Conservation (phyloP, 2,329 filamentous ascomycete species). For the Sclerotinia spermophila region DNA sequence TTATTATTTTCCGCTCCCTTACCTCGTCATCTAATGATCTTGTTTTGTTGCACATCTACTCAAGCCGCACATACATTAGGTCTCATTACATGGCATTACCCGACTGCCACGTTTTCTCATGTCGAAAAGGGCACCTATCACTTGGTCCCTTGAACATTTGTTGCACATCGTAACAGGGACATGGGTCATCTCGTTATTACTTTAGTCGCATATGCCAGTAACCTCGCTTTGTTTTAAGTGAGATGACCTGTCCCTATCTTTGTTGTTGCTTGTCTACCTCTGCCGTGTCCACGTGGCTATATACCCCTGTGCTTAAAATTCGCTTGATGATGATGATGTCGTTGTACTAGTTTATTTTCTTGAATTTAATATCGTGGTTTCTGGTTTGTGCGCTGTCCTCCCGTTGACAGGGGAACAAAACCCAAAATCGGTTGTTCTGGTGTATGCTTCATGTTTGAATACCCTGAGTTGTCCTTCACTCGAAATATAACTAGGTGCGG, state of each 20-base stretch:
- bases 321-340: background rate
- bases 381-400: background rate
- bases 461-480: background rate
- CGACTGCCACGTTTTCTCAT: background rate
- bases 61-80: constrained; percentile 5
- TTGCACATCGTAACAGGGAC: constrained; percentile 14
- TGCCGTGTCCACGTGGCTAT: constrained; percentile 5
- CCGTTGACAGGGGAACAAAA: background rate
- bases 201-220: background rate
- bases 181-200: background rate
- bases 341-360: background rate
- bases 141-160: constrained; percentile 1
- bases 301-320: background rate
- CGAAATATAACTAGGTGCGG: background rate
- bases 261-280: constrained; percentile 8
- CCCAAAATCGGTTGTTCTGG: background rate
- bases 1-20: background rate
- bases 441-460: background rate
- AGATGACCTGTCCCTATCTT: background rate
- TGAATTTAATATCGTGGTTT: background rate
- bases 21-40: background rate
- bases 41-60: constrained; percentile 16
- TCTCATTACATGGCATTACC: background rate
- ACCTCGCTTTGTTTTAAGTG: background rate
- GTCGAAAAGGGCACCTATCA: background rate